These are phyloP conservation scores for Ophiostoma ips DNA, from an alignment of 2,329 filamentous ascomycete species.

Conservation along the genomic window DNA sequence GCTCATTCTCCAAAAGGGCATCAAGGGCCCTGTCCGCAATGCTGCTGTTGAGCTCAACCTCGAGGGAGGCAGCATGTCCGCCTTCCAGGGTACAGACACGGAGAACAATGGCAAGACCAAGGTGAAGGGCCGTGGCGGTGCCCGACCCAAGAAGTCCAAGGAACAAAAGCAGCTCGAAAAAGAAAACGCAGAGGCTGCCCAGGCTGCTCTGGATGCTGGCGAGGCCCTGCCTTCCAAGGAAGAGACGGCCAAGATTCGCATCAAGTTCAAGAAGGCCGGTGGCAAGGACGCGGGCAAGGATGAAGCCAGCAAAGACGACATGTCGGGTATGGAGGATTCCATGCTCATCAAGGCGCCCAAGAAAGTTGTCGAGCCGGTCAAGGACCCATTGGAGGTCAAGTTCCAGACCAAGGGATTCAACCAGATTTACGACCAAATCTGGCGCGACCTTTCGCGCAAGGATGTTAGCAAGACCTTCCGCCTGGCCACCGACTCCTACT, in stretches of 20 bases:
- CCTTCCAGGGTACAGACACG: constrained; percentile 57
- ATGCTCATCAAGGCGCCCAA: constrained; percentile 29
- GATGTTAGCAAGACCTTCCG: constrained; percentile 88
- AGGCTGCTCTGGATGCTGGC: constrained; percentile 68
- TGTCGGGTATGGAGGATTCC: constrained; percentile 33
- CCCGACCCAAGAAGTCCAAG: constrained; percentile 80
- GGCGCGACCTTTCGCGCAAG: constrained; percentile 85
- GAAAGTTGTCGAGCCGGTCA: constrained; percentile 30
- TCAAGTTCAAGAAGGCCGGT: constrained; percentile 44
- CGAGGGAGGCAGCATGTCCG: constrained; percentile 73
- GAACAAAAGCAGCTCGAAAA: constrained; percentile 73
- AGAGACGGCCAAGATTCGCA: constrained; percentile 46
- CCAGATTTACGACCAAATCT: constrained; percentile 95
- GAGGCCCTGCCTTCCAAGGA: constrained; percentile 51
- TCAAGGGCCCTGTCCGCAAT: constrained; percentile 58
- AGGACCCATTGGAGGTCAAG: constrained; percentile 62
- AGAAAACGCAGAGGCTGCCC: constrained; percentile 72
- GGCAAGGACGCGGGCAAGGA: constrained; percentile 25
- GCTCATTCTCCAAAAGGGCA: constrained; percentile 72
- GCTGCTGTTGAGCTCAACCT: constrained; percentile 65
- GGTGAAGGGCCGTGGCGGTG: constrained; percentile 36
- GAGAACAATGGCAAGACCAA: constrained; percentile 38
- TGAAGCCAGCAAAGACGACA: constrained; percentile 28
- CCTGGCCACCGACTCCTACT: constrained; percentile 71
- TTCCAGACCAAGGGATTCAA: constrained; percentile 89